Base-by-base conservation (phyloP, 306 rosid species). In the Cicer yamashitae region DNA sequence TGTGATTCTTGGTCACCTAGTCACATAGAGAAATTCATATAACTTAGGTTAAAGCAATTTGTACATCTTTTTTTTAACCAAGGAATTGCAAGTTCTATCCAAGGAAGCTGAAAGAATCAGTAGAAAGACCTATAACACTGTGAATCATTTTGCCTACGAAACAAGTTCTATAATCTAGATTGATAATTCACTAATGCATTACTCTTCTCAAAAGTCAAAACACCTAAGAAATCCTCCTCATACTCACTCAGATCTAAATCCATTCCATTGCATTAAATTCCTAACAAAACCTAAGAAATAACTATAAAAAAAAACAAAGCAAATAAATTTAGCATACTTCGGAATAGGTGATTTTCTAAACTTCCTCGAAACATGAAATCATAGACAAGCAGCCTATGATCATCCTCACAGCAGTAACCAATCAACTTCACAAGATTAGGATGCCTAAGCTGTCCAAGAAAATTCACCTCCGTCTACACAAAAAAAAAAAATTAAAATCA, bases 301-400 rank as follows among this genome's bases (percentile, higher is more conserved):
- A 78, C 7, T 0, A 62, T n/a, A n/a, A n/a, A 70, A 75, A 6
- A 13, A 48, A 44, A 20, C 14, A 22, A 71, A 66, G 67, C 43
- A 58, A 73, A 30, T 30, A 30, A 64, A 65, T 51, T 38, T 7
- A 60, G 15, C 87, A 76, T 96, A 96, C 99, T 96, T 83, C 96
- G 93, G 84, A 96, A 96, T 34, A 96, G 81, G 85, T 92, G 99
- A 83, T 96, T 92, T 83, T 96, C 99, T 7, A 96, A 79, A 84
- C 99, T 96, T 73, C 99, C 99, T 61, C 99, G 86, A 79, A 96
- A 96, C 99, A 96, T 92, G 84, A 96, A 96, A 85, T 96, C 98
- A 12, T 96, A 96, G 3, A 96, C 99, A 7, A 96, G 99, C 82
- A 96, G 77, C 78, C 99, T 84, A 81, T 96, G 98, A 61, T 96